phyloP scores from a whole-genome alignment of 257 asterid genomes.

The Solanum chaucha region DNA sequence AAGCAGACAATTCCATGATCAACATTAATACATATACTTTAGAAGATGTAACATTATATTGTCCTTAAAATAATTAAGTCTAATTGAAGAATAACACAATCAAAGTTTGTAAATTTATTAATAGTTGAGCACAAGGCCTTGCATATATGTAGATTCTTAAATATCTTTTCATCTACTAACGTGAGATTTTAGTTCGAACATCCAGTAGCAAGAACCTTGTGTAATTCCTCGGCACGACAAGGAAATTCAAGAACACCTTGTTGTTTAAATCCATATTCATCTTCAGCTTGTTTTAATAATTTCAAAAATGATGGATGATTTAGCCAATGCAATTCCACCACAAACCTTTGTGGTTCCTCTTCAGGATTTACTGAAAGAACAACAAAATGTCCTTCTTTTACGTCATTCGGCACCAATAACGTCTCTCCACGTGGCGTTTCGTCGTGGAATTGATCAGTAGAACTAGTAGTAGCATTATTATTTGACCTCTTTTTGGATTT shows the following conservation, averaged over 20 bases:
- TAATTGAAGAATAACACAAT: not conserved
- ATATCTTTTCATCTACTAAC: not conserved
- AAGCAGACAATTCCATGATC: not conserved
- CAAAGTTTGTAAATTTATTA: not conserved
- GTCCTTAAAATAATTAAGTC: not conserved
- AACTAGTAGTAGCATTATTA: not conserved
- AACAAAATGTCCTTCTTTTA: constrained; percentile 33
- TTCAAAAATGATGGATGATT: constrained; percentile 19
- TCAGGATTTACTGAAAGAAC: constrained; percentile 7
- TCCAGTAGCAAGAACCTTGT: constrained; percentile 1
- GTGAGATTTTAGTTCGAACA: not conserved
- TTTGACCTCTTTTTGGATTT: not conserved
- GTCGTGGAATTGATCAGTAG: not conserved
- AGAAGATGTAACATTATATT: not conserved
- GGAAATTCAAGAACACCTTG: constrained; percentile 21
- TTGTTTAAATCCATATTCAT: constrained; percentile 24
- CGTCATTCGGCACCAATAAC: constrained; percentile 10
- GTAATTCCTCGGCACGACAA: constrained; percentile 19
- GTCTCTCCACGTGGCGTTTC: not conserved
- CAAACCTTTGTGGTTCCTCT: constrained; percentile 17
- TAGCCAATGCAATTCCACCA: constrained; percentile 11
- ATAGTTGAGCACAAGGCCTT: not conserved
- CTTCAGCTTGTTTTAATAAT: constrained; percentile 20
- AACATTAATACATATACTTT: not conserved
- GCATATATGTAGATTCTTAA: not conserved